These are phyloP conservation scores for Penicillium sp. DNA, from an alignment of 2,329 filamentous ascomycete genomes.

Conservation along the genomic window DNA sequence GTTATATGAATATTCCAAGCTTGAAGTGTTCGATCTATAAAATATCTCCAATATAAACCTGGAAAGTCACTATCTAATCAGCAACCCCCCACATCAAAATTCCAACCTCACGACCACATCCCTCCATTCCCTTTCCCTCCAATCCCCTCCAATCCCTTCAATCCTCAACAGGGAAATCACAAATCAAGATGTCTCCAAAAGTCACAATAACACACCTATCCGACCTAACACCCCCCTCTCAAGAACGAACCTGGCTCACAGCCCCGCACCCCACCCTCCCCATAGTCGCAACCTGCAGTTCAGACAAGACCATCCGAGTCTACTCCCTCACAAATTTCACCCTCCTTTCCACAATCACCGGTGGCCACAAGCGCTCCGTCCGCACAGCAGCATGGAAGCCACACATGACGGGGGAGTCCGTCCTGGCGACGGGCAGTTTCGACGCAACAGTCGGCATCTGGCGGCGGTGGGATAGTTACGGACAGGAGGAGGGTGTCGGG, in stretches of 20 bases:
- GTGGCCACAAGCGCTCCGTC: constrained; percentile 89
- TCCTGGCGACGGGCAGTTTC: constrained; percentile 89
- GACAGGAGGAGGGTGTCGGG: constrained; percentile 26
- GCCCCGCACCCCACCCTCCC: constrained; percentile 82
- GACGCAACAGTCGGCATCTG: constrained; percentile 86
- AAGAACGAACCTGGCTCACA: constrained; percentile 76
- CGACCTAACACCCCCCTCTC: constrained; percentile 53
- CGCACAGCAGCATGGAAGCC: constrained; percentile 87
- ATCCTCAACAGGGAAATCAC: not conserved
- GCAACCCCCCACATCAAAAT: constrained; percentile 10
- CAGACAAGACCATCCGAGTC: constrained; percentile 80
- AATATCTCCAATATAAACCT: not conserved
- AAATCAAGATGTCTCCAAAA: not conserved
- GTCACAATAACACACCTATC: constrained; percentile 45
- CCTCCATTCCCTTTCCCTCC: not conserved
- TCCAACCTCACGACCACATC: not conserved
- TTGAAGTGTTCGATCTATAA: no score
- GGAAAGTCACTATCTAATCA: constrained; percentile 8
- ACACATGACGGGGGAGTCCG: constrained; percentile 61
- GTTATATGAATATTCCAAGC: not conserved
- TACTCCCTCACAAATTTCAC: constrained; percentile 82
- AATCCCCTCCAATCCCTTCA: constrained; percentile 5
- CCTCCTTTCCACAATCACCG: constrained; percentile 73
- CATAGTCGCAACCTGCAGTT: constrained; percentile 82
- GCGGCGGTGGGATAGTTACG: constrained; percentile 60